A percentile compares a stretch with the other conserved stretches of the same genome.
Conservation (phyloP, 2,329 filamentous ascomycete genomes). For the Aspergillus ibericus region DNA sequence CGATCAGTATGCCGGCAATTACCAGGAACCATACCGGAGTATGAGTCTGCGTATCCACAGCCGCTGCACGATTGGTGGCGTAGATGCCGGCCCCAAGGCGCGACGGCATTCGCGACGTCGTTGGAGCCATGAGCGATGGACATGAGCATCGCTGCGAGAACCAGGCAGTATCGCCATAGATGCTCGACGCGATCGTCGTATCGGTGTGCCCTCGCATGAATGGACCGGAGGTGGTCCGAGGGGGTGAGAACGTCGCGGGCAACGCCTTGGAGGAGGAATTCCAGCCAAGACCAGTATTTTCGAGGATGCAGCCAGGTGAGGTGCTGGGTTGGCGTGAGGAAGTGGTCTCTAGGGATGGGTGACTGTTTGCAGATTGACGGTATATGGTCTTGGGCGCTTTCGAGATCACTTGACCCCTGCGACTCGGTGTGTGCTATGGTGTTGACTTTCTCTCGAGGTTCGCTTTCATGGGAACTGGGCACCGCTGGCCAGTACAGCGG, state of each 20-base stretch:
- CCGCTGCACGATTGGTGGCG: constrained; percentile 34
- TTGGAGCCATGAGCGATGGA: too few species aligned
- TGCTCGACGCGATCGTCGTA: constrained; percentile 52
- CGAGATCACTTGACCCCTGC: too few species aligned
- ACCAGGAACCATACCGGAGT: constrained; percentile 46
- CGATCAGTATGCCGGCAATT: constrained; percentile 40
- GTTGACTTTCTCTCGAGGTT: too few species aligned
- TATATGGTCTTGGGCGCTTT: too few species aligned
- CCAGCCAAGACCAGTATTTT: constrained; percentile 41
- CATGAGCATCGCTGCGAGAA: constrained; percentile 40
- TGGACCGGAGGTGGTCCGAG: constrained; percentile 38
- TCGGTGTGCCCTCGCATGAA: constrained; percentile 42
- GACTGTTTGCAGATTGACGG: background rate
- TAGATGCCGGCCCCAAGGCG: constrained; percentile 44
- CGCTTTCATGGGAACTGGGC: too few species aligned
- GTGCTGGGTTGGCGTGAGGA: constrained; percentile 22
- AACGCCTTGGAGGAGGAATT: constrained; percentile 49
- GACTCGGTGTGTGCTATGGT: too few species aligned
- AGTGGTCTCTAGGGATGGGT: constrained; percentile 26
- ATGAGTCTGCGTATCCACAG: constrained; percentile 31
- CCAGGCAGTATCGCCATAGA: constrained; percentile 49
- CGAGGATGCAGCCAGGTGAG: constrained; percentile 20
- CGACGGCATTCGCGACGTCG: constrained; percentile 47
- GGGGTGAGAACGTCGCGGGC: constrained; percentile 46
- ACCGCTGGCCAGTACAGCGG: background rate